Base-by-base conservation (phyloP, 495 filamentous ascomycete genomes). In the Trichoderma asperelloides region DNA sequence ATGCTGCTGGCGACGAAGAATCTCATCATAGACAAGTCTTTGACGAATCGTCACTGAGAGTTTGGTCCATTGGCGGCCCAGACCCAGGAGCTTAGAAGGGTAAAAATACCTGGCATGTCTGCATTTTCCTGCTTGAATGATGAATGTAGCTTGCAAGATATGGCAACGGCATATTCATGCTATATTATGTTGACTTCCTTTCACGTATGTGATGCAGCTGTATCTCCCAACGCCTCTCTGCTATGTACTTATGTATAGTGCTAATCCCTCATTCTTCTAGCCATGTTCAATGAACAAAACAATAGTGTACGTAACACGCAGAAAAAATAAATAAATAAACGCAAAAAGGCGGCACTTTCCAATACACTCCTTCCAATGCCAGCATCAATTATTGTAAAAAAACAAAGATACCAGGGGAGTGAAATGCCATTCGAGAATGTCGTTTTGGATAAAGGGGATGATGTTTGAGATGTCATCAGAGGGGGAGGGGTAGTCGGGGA, bases 11-110 rank as follows among this genome's bases (percentile, higher is more conserved):
- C 23, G 30, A 64, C 13, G 40, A 11, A 37, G 28, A 33, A 16
- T 25, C 25, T 11, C 49, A 63, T 23, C 33, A n/a, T 39, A 40
- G 62, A 16, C 27, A 7, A 43, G 27, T 65, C 4, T 45, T 65
- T 43, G 64, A 65, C n/a, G 64, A 65, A n/a, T 65, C 64, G 1
- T 43, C 64, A 13, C 41, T 65, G 9, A 65, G 28, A 25, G 9
- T 65, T 9, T 65, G 64, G 64, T 65, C 39, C 11, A 15, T 65
- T 49, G 64, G 41, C 12, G 39, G 39, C 0, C 25, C 23, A 23
- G 16, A 64, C 8, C 1, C 2, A 47, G 43, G n/a, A 7, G 43
- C 13, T n/a, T 47, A 25, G 12, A 9, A 6, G 40, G 40, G 7
- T 47, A 9, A 47, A 47, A 3, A 47, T 47, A 13, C 6, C 40